These are phyloP conservation scores for Elongisporangium undulatum DNA, from an alignment of 352 stramenopile genomes.

Conservation along the genomic window DNA sequence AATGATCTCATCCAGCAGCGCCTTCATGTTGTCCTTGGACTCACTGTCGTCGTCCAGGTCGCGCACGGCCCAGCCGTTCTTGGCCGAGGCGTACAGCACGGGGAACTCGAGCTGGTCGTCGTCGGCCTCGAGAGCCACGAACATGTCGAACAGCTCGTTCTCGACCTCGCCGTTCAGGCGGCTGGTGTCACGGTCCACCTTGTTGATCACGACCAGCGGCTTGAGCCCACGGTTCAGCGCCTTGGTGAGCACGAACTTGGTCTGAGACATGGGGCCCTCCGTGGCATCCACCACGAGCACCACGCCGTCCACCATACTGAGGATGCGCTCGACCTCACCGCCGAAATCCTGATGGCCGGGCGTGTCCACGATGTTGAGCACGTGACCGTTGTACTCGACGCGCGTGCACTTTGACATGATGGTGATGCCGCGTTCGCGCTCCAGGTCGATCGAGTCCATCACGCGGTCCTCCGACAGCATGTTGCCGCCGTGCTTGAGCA, in stretches of 20 bases:
- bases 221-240: conserved; percentile 91
- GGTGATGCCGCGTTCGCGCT: conserved; percentile 98
- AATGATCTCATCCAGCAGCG: conserved; percentile 97
- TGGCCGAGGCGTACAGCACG: conserved; percentile 94
- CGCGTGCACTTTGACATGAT: conserved; percentile 99
- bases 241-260: conserved; percentile 98
- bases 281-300: conserved; percentile 97
- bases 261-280: conserved; percentile 97
- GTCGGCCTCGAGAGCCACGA: conserved; percentile 91
- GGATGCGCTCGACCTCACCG: conserved; percentile 97
- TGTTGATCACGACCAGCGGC: conserved; percentile 98
- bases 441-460: conserved; percentile 98
- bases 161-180: conserved; percentile 93
- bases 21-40: conserved; percentile 86
- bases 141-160: conserved; percentile 97
- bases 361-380: conserved; percentile 98
- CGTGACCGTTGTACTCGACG: conserved; percentile 91
- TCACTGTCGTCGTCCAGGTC: conserved; percentile 78
- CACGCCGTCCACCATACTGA: conserved; percentile 97
- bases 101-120: conserved; percentile 97
- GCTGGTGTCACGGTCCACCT: conserved; percentile 94
- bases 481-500: conserved; percentile 96
- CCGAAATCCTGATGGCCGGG: conserved; percentile 98
- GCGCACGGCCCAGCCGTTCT: conserved; percentile 94
- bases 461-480: conserved; percentile 84